Evolutionary conservation across 108 stramenopile species (phyloP).

Genomic region (Licmophora abbreviata): DNA sequence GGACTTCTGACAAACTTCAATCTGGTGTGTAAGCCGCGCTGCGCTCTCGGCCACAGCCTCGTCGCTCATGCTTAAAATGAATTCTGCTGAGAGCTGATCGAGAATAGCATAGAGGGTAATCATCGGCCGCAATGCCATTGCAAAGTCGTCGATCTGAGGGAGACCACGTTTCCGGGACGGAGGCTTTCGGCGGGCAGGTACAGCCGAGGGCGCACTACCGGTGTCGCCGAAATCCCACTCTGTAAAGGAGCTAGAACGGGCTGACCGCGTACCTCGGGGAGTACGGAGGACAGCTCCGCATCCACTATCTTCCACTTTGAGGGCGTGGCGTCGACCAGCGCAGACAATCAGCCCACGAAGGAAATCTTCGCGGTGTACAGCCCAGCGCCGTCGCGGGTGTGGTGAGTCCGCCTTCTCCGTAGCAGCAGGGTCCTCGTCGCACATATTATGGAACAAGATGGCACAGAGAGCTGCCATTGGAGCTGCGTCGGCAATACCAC

Average conservation of each 20-base stretch:
- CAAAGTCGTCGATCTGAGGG: slow-evolving; percentile 48
- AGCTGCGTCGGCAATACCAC: slow-evolving; percentile 63
- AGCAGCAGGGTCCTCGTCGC: slow-evolving; percentile 23
- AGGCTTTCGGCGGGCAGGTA: neutral
- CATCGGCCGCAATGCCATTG: slow-evolving; percentile 59
- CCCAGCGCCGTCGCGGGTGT: slow-evolving; percentile 56
- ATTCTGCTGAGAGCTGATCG: slow-evolving; percentile 61
- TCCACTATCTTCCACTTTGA: slow-evolving; percentile 58
- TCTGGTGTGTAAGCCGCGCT: slow-evolving; percentile 36
- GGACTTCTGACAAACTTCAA: slow-evolving; percentile 49
- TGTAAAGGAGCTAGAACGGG: slow-evolving; percentile 40
- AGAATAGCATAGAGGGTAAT: slow-evolving; percentile 63
- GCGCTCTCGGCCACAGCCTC: slow-evolving; percentile 36
- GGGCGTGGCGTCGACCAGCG: slow-evolving; percentile 66
- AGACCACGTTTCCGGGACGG: slow-evolving; percentile 8
- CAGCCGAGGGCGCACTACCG: slow-evolving; percentile 9
- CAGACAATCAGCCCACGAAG: slow-evolving; percentile 58
- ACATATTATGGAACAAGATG: slow-evolving; percentile 60
- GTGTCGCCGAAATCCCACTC: slow-evolving; percentile 50
- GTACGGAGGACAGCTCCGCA: slow-evolving; percentile 38
- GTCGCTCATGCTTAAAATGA: slow-evolving; percentile 45
- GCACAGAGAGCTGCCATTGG: slow-evolving; percentile 70
- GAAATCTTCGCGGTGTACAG: slow-evolving; percentile 53
- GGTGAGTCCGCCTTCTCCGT: slow-evolving; percentile 16
- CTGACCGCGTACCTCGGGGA: slow-evolving; percentile 22